These are phyloP conservation scores for Phytopythium helicoides DNA, from an alignment of 352 stramenopile genomes.

Conservation along the genomic window DNA sequence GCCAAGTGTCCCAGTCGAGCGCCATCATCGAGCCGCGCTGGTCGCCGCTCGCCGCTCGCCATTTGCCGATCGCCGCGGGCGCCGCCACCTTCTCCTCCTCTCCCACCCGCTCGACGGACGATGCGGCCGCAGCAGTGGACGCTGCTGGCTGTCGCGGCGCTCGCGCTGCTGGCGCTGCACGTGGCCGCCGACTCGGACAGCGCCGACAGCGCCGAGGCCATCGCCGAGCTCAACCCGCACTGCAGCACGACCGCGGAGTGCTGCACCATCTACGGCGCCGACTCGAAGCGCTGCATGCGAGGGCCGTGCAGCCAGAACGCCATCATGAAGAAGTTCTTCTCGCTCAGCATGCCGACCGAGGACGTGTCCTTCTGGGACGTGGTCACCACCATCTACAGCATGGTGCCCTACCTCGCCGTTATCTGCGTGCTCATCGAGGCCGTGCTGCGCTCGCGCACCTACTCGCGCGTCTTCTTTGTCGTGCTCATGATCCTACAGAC, in stretches of 20 bases:
- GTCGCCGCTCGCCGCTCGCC: no score
- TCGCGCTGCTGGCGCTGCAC: not conserved
- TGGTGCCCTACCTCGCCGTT: slow-evolving; percentile 41
- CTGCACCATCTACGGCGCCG: slow-evolving; percentile 34
- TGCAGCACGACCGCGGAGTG: slow-evolving; percentile 36
- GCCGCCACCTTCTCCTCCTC: no score
- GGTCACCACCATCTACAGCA: slow-evolving; percentile 39
- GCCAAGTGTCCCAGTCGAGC: no score
- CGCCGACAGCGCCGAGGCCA: slow-evolving; percentile 11
- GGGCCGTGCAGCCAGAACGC: slow-evolving; percentile 30
- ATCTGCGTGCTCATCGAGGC: slow-evolving; percentile 36
- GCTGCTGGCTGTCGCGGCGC: not conserved
- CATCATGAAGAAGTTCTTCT: slow-evolving; percentile 52
- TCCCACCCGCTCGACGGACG: no score
- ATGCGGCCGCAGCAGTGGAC: no score
- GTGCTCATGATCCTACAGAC: slow-evolving; percentile 34
- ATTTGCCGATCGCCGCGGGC: no score
- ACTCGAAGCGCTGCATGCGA: slow-evolving; percentile 41
- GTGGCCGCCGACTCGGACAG: not conserved
- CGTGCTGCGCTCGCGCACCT: slow-evolving; percentile 27
- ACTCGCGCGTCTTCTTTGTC: slow-evolving; percentile 37
- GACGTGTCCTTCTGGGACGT: slow-evolving; percentile 41
- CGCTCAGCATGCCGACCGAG: slow-evolving; percentile 38
- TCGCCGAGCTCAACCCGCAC: slow-evolving; percentile 17
- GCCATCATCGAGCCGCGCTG: no score